A percentile compares a stretch with the other conserved stretches of the same genome.
Evolutionary conservation across 202 grass and related monocot genomes (phyloP).

Genomic region (Zizania palustris): DNA sequence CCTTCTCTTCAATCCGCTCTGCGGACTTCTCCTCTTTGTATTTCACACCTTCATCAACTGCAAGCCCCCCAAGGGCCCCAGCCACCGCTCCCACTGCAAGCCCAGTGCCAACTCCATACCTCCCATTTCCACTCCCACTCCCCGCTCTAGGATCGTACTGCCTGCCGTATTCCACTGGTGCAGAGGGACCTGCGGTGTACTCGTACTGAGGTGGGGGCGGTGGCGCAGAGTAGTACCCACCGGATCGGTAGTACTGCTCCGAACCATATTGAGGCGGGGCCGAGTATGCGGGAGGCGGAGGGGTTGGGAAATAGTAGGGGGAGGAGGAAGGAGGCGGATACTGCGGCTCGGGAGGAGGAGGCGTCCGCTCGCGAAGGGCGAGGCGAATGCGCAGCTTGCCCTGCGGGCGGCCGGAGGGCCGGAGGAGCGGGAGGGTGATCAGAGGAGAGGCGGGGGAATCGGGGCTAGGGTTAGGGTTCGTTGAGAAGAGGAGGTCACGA

Average conservation of each 20-base stretch:
- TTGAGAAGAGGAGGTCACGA: slow-evolving; percentile 63
- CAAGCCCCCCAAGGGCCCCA: slow-evolving; percentile 58
- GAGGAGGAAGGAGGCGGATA: slow-evolving; percentile 62
- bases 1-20: slow-evolving; percentile 62
- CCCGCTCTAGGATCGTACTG: slow-evolving; percentile 63
- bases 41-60: slow-evolving; percentile 71
- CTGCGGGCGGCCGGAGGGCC: slow-evolving; percentile 84
- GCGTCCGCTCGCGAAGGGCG: slow-evolving; percentile 62
- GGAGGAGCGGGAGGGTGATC: slow-evolving; percentile 71
- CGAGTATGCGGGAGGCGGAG: slow-evolving; percentile 49
- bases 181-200: slow-evolving; percentile 63
- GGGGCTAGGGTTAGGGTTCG: slow-evolving; percentile 57
- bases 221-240: slow-evolving; percentile 63
- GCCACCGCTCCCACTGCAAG: slow-evolving; percentile 71
- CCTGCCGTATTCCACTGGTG: slow-evolving; percentile 60
- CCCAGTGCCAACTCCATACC: slow-evolving; percentile 60
- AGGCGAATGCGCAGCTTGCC: slow-evolving; percentile 84
- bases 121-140: slow-evolving; percentile 45
- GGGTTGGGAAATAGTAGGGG: slow-evolving; percentile 53
- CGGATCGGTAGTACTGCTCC: slow-evolving; percentile 57
- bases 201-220: slow-evolving; percentile 58
- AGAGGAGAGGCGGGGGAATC: slow-evolving; percentile 40
- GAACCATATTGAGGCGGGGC: slow-evolving; percentile 56
- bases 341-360: slow-evolving; percentile 55
- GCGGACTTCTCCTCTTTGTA: slow-evolving; percentile 78